Conservation (phyloP, 768 basidiomycete species). For the Tulasnella sp. region DNA sequence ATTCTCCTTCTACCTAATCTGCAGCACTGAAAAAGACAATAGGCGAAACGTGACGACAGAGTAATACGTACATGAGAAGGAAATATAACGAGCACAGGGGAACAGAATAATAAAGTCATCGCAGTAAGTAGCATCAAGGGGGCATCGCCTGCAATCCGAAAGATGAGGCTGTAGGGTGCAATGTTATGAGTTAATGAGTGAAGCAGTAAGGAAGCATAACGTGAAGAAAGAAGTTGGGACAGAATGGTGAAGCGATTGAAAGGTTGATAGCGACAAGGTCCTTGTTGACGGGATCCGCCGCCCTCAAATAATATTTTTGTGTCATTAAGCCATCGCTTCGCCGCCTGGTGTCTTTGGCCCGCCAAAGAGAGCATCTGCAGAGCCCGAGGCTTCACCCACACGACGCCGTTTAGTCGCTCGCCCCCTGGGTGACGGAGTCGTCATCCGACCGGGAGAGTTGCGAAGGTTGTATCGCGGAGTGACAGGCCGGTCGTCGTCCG, state of each 20-base stretch:
- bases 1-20: not conserved
- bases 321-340: not conserved
- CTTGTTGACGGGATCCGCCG: not conserved
- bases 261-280: not conserved
- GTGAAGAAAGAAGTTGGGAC: not conserved
- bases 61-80: constrained; percentile 5
- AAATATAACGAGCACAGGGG: constrained; percentile 7
- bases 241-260: not conserved
- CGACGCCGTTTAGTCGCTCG: not conserved
- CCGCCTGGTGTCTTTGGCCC: constrained; percentile 5
- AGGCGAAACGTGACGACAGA: not conserved
- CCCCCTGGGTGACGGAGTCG: not conserved
- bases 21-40: constrained; percentile 1
- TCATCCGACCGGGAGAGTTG: not conserved
- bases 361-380: constrained; percentile 8
- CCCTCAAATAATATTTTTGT: not conserved
- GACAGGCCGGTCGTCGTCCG: not conserved
- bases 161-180: not conserved
- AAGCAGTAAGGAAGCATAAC: not conserved
- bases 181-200: constrained; percentile 1
- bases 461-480: constrained; percentile 11
- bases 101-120: not conserved
- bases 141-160: not conserved
- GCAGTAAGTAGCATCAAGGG: constrained; percentile 5
- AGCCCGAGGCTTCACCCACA: not conserved